phyloP scores from a whole-genome alignment of 805 yeast genomes.

The Candida peoriensis region DNA sequence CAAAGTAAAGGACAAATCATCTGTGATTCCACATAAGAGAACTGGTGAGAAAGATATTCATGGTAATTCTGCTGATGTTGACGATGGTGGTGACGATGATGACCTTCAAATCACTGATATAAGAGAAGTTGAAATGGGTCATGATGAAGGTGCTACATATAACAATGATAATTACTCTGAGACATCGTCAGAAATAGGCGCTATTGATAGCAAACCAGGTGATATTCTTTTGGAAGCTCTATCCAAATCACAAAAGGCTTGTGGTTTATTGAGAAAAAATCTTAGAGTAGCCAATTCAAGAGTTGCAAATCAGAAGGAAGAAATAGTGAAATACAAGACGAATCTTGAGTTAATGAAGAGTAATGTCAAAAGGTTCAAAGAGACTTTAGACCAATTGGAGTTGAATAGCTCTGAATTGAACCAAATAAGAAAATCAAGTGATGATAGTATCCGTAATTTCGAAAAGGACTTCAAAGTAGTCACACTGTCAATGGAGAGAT shows the following conservation, averaged over 20 bases:
- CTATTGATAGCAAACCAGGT: slow-evolving; percentile 22
- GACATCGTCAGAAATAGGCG: not conserved
- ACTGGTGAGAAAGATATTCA: slow-evolving; percentile 1
- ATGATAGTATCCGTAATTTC: slow-evolving; percentile 17
- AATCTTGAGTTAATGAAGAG: slow-evolving; percentile 19
- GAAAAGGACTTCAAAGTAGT: slow-evolving; percentile 20
- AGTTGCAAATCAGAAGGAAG: slow-evolving; percentile 22
- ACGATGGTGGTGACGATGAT: slow-evolving; percentile 20
- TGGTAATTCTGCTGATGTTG: not conserved
- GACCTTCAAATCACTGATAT: slow-evolving; percentile 39
- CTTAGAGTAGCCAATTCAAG: slow-evolving; percentile 25
- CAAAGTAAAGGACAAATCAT: too few relatives aligned
- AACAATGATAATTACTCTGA: not conserved
- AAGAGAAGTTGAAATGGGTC: slow-evolving; percentile 19
- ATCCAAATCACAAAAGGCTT: slow-evolving; percentile 32
- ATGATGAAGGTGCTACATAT: not conserved
- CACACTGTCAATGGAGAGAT: slow-evolving; percentile 14
- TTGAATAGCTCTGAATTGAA: slow-evolving; percentile 18
- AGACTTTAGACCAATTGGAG: slow-evolving; percentile 19
- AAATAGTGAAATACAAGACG: slow-evolving; percentile 19
- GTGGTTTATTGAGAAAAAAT: slow-evolving; percentile 28
- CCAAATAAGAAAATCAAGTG: slow-evolving; percentile 22
- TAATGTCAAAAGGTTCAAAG: slow-evolving; percentile 21
- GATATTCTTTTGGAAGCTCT: slow-evolving; percentile 36
- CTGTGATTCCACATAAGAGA: too few relatives aligned